These are phyloP conservation scores for Chrysoporthe cubensis DNA, from an alignment of 2,329 filamentous ascomycete genomes.

Conservation along the genomic window DNA sequence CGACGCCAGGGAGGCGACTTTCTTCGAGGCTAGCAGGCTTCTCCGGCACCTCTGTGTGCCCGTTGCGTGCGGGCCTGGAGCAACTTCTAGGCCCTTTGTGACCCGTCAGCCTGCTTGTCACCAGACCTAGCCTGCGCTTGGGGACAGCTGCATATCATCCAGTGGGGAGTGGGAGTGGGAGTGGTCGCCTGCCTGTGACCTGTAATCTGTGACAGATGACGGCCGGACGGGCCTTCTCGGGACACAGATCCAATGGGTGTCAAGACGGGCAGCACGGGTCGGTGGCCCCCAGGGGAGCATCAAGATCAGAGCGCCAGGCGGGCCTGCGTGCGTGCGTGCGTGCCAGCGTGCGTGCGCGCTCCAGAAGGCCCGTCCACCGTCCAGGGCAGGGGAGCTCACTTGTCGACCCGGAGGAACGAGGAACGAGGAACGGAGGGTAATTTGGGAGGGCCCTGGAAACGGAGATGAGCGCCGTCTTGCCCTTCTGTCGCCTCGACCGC, in stretches of 20 bases:
- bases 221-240: slow-evolving; percentile 5
- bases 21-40: neutral
- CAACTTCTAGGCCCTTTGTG: neutral
- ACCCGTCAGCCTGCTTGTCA: slow-evolving; percentile 17
- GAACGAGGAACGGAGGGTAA: neutral
- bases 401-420: neutral
- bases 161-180: slow-evolving; percentile 4
- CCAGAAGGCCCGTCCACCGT: too few species aligned
- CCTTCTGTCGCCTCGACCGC: neutral
- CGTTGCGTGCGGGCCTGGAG: neutral
- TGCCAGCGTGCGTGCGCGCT: too few species aligned
- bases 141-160: slow-evolving; percentile 15
- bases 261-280: neutral
- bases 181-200: slow-evolving; percentile 10
- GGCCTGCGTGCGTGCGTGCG: too few species aligned
- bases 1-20: neutral
- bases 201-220: slow-evolving; percentile 26
- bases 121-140: slow-evolving; percentile 6
- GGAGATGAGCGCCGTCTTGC: neutral
- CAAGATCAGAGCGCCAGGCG: too few species aligned
- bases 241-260: slow-evolving; percentile 2
- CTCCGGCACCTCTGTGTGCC: neutral
- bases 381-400: neutral
- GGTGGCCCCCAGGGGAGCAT: neutral
- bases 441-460: neutral